Evolutionary conservation across 1,284 basidiomycete genomes (phyloP).

Genomic region (Chondrostereum purpureum): DNA sequence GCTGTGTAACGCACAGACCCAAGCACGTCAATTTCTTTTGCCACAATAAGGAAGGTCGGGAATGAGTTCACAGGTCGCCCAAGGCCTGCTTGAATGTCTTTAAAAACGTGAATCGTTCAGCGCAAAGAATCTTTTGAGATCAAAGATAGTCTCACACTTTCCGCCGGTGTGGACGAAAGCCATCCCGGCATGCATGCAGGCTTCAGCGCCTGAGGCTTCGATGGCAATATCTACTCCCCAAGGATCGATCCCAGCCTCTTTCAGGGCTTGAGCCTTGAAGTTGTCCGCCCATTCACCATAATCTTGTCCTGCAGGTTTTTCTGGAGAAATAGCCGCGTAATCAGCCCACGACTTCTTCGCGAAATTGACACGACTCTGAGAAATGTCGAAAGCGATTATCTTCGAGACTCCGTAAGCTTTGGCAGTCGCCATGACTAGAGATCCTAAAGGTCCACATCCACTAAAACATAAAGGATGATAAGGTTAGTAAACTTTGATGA

Average conservation of each 20-base stretch:
- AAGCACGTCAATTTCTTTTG: constrained; percentile 16
- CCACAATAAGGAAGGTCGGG: constrained; percentile 15
- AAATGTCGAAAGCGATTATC: constrained; percentile 46
- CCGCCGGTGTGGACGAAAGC: constrained; percentile 14
- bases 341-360: constrained; percentile 49
- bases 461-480: too few species aligned
- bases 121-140: not conserved
- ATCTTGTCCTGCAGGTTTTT: constrained; percentile 29
- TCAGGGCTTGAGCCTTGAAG: constrained; percentile 11
- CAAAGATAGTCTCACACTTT: constrained; percentile 10
- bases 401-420: constrained; percentile 42
- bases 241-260: constrained; percentile 14
- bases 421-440: constrained; percentile 48
- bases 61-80: constrained; percentile 14
- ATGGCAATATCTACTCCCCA: constrained; percentile 49
- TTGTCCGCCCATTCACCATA: constrained; percentile 12
- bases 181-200: constrained; percentile 31
- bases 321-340: constrained; percentile 43
- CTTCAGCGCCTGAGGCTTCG: constrained; percentile 51
- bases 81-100: constrained; percentile 16
- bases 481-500: not conserved
- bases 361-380: constrained; percentile 45
- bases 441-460: constrained; percentile 45
- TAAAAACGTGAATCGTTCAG: not conserved
- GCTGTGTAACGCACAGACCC: constrained; percentile 17